Percentiles rank a stretch among this genome's conserved stretches.
Conservation (phyloP, 2,329 filamentous ascomycete genomes). For the Colletotrichum ledebouriae region DNA sequence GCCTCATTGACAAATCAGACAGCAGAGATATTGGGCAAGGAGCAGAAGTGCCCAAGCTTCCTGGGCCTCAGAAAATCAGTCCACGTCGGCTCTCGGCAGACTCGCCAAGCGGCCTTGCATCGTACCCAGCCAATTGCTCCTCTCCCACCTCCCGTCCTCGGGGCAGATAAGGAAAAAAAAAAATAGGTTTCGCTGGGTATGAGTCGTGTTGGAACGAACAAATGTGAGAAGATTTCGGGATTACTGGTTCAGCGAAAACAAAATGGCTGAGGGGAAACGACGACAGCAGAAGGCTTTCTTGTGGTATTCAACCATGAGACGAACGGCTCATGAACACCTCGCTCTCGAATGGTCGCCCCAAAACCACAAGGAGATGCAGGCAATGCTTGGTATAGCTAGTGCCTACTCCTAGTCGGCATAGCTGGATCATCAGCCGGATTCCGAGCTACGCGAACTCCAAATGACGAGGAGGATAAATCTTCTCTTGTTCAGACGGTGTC, state of each 20-base stretch:
- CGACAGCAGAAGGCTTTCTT: background rate
- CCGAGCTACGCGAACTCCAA: too few relatives aligned
- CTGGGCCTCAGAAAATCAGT: slow-evolving; percentile 24
- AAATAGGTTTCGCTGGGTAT: background rate
- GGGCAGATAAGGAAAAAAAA: too few relatives aligned
- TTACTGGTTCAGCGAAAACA: slow-evolving; percentile 9
- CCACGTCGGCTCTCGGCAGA: slow-evolving; percentile 40
- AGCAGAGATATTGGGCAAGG: slow-evolving; percentile 13
- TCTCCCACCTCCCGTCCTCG: slow-evolving; percentile 22
- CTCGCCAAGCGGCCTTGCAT: slow-evolving; percentile 37
- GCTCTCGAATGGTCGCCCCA: background rate
- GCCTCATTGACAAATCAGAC: slow-evolving; percentile 37
- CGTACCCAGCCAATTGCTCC: slow-evolving; percentile 21
- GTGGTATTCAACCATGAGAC: slow-evolving; percentile 24
- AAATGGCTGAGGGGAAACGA: slow-evolving; percentile 8
- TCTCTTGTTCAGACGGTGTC: slow-evolving; percentile 1
- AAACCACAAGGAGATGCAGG: slow-evolving; percentile 11
- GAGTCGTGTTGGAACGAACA: background rate
- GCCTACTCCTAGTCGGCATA: slow-evolving; percentile 25
- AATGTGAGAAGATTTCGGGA: background rate
- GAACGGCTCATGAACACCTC: slow-evolving; percentile 29
- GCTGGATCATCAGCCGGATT: background rate
- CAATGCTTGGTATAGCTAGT: slow-evolving; percentile 11
- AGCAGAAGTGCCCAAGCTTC: slow-evolving; percentile 28
- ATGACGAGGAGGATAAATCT: slow-evolving; percentile 4